Base-by-base conservation (phyloP, 805 yeast genomes). In the Vanderwaltozyma polyspora region DNA sequence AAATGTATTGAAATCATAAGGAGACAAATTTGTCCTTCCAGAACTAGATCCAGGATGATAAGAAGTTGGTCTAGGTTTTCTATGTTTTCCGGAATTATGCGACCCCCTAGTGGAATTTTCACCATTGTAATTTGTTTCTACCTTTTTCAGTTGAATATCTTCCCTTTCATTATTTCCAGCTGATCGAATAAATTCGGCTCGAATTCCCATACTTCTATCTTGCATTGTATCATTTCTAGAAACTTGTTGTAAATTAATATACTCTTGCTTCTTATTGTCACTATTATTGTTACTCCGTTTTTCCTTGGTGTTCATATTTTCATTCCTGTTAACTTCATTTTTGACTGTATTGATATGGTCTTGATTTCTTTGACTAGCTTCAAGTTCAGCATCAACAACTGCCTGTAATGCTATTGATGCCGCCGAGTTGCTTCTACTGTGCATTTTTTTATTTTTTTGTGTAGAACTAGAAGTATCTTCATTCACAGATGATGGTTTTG, bases 51-150 rank as follows among this genome's bases (percentile, higher is more conserved):
- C 43, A 4, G 94, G 93, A 51, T 82, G 87, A 49, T 79, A 82
- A 8, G 91, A 80, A 0, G 89, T 81, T 28, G 94, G 93, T 53
- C 94, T 70, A 37, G 85, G 87, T 49, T 72, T 77, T 53, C 74
- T 70, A 33, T 66, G 64, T 19, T 67, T 70, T 7, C 72, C 23
- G 1, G 40, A 29, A 7, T 34, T 31, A 19, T 37, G 29, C 7
- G 7, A 7, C 7, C 10, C 10, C 10, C 23, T 21, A 10, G 23
- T 21, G 23, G 10, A 8, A 21, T 21, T 21, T 21, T 10, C 23
- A 21, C 7, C 7, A 21, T 21, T 21, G 7, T 8, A 8, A 8
- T 7, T 8, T 8, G 7, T 7, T 10, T 21, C 23, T 21, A 8
- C 10, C 10, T 10, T 10, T 21, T 21, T 21, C n/a, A n/a, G n/a